Base-by-base conservation (phyloP, 345 rosid species). In the Microthlaspi erraticum region DNA sequence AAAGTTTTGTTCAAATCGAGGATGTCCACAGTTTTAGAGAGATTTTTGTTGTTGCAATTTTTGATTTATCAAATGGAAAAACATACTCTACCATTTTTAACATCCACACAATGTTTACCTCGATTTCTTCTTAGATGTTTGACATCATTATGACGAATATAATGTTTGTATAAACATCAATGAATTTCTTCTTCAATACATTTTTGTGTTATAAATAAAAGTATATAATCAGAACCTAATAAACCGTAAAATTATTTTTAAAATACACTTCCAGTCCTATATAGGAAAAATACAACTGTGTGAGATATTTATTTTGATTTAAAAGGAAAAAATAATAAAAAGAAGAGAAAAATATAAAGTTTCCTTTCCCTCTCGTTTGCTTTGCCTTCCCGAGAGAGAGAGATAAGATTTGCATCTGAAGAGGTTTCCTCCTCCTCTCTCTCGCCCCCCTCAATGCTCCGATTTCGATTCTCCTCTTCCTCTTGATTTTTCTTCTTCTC, bases 321-420 rank as follows among this genome's bases (percentile, higher is more conserved):
- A 51, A 71, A 68, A 56, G 56, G 52, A 20, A 55, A 37, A 70
- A 17, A 18, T 5, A 54, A 42, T 32, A 33, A 39, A 59, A 60
- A 46, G 10, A 43, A 39, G 50, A 39, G 38, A 60, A 26, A 26
- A 49, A 60, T 59, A 70, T 70, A 50, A 60, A 70, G 51, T 59
- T 60, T 70, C 52, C 74, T 60, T 70, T 60, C 60, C 74, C 67
- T 60, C 74, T 70, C 60, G 60, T 26, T 70, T 36, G 51, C 74
- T 17, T 39, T 49, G 74, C 10, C 32, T 70, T 60, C 60, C 51
- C 34, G 49, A 58, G 66, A 70, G 74, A 69, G 70, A 67, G 57
- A 60, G 74, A 70, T 59, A 60, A 70, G 67, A 50, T 70, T 60
- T 49, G 56, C 39, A 58, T 58, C 64, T 41, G 3, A 59, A 20